Evolutionary conservation across 805 yeast genomes (phyloP), one percentile per base, ranked within the genome.

Genomic region (Spathaspora girioi): DNA sequence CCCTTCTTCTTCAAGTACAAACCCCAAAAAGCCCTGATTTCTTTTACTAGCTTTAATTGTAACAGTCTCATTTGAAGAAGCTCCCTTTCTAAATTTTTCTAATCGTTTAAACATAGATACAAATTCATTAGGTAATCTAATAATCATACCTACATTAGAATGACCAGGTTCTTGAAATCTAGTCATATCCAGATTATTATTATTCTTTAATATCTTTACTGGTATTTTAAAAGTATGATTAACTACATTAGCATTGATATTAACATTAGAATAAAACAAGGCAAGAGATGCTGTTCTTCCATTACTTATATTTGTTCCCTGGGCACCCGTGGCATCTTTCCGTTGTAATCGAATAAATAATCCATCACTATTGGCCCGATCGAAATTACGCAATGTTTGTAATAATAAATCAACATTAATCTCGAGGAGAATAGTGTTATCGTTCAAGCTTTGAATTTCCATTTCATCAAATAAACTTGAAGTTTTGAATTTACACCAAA

Each of bases 151-250:
- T 47, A 84, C 77, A 49, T 70, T 69, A 43, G 74, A 73, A 44
- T 84, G 67, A 58, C 77, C 80, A 0, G 97, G 97, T 60, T 87
- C 94, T 43, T 57, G 56, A 17, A 74, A 69, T 9, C 82, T 70
- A 46, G 76, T 61, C 12, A 76, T 75, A 50, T 81, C 84, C 53
- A 79, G 82, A 14, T 75, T 23, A 6, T 75, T 23, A 6, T 23
- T 78, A 54, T 72, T 75, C 52, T 82, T 78, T 50, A 87, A 60
- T 42, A 88, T 70, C 56, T 83, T 72, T 1, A 88, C 88, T 0
- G 96, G 93, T 17, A 92, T 79, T 47, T 82, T 81, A 59, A 84
- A 83, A 7, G 87, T 78, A 59, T 86, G 90, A 54, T 79, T 77
- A 15, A 88, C 75, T 2, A 80, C 68, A 20, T 78, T 75, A 9